Evolutionary conservation across 2,329 filamentous ascomycete genomes (phyloP).

Genomic region (Pseudocercospora fijiensis): DNA sequence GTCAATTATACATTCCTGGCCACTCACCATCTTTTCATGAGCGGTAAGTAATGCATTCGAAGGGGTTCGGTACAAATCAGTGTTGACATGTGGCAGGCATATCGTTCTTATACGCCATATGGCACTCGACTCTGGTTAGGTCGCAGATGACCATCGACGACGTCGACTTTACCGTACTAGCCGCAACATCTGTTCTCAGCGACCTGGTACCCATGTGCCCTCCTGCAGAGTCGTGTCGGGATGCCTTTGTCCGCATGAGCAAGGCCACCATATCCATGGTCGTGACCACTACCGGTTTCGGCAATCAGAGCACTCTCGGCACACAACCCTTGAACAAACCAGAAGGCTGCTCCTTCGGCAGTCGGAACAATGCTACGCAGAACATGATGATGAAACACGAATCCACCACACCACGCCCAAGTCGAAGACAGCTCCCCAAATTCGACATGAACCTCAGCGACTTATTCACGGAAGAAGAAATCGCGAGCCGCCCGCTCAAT

Average conservation of each 20-base stretch:
- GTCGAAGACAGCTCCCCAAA: constrained; percentile 43
- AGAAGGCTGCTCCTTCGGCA: constrained; percentile 33
- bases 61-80: no score
- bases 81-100: constrained; percentile 55
- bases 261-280: constrained; percentile 96
- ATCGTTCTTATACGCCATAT: constrained; percentile 94
- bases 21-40: constrained; percentile 96
- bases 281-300: constrained; percentile 74
- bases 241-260: constrained; percentile 92
- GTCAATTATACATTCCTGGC: constrained; percentile 96
- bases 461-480: constrained; percentile 50
- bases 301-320: constrained; percentile 41
- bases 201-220: constrained; percentile 94
- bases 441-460: constrained; percentile 60
- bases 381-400: constrained; percentile 9
- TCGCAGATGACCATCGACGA: constrained; percentile 87
- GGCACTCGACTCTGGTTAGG: constrained; percentile 88
- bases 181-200: constrained; percentile 85
- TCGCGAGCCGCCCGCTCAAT: constrained; percentile 35
- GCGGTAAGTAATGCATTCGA: constrained; percentile 62
- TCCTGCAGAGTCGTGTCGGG: constrained; percentile 87
- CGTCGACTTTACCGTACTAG: constrained; percentile 94
- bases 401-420: constrained; percentile 7
- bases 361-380: constrained; percentile 5
- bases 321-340: constrained; percentile 33